Conservation (phyloP, 257 asterid species). For the Nicotiana attenuata region DNA sequence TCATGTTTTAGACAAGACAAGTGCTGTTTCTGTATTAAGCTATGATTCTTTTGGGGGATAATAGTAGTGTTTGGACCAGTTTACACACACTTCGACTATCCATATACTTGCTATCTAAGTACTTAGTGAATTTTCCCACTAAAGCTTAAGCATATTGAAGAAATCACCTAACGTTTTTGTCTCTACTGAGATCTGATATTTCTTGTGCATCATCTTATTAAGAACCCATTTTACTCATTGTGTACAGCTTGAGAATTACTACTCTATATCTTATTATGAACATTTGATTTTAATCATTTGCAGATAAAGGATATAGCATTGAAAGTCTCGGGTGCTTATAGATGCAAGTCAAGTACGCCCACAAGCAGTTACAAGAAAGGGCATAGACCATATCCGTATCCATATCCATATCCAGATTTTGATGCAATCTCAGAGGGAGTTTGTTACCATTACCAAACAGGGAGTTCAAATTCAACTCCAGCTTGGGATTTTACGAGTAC, state of each 20-base stretch:
- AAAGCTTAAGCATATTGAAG: no score
- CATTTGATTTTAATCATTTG: background rate
- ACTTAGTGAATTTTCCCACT: no score
- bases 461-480: conserved; percentile 71
- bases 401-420: conserved; percentile 46
- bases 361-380: conserved; percentile 48
- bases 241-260: background rate
- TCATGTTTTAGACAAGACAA: no score
- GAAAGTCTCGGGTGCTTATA: conserved; percentile 66
- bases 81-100: no score
- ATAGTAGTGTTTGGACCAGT: no score
- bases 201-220: background rate
- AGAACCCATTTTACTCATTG: background rate
- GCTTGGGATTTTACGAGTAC: conserved; percentile 62
- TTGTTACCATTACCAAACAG: conserved; percentile 48
- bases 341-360: conserved; percentile 48
- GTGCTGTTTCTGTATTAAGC: no score
- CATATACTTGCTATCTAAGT: no score
- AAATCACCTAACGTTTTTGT: no score
- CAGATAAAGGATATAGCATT: conserved; percentile 87
- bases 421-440: conserved; percentile 62
- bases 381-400: conserved; percentile 19
- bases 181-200: no score
- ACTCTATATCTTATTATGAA: background rate
- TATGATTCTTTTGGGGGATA: background rate